A percentile compares a stretch with the other conserved stretches of the same genome.
phyloP scores from a whole-genome alignment of 2,329 filamentous ascomycete species.

The Ophioceras dolichostomum region DNA sequence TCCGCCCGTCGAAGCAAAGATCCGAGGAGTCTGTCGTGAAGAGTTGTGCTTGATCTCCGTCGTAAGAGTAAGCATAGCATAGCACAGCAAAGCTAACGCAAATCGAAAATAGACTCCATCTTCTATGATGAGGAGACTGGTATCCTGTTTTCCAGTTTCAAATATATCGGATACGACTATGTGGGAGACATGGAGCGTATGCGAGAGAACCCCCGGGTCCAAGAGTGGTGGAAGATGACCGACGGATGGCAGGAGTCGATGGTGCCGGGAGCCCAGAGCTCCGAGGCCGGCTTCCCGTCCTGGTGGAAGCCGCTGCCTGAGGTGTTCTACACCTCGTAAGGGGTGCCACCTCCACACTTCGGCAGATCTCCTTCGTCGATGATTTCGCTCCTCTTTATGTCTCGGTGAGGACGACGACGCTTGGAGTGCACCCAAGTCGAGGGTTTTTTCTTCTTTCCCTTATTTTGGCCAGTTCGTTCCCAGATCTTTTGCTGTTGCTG shows the following conservation, averaged over 20 bases:
- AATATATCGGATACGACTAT: conserved; percentile 64
- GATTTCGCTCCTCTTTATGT: background rate
- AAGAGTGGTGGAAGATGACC: conserved; percentile 73
- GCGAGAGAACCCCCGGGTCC: conserved; percentile 58
- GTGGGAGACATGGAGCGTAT: conserved; percentile 66
- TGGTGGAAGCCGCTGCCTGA: conserved; percentile 63
- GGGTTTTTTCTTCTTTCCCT: too few species aligned
- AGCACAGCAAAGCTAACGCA: too few species aligned
- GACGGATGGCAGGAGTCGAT: conserved; percentile 60
- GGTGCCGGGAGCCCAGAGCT: conserved; percentile 45
- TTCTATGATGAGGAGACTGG: conserved; percentile 51
- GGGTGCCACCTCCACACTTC: too few species aligned
- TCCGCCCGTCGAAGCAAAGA: too few species aligned
- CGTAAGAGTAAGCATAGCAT: too few species aligned
- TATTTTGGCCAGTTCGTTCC: too few species aligned
- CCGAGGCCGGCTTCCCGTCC: conserved; percentile 42
- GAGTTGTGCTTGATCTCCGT: background rate
- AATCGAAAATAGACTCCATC: conserved; percentile 63
- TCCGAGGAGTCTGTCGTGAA: too few species aligned
- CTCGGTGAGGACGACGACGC: too few species aligned
- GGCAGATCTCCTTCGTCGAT: background rate
- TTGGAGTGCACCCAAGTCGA: too few species aligned
- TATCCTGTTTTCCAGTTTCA: conserved; percentile 64
- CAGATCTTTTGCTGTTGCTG: too few species aligned
- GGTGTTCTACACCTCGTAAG: conserved; percentile 48